Base-by-base conservation (phyloP, 306 rosid genomes). In the Inga laurina region DNA sequence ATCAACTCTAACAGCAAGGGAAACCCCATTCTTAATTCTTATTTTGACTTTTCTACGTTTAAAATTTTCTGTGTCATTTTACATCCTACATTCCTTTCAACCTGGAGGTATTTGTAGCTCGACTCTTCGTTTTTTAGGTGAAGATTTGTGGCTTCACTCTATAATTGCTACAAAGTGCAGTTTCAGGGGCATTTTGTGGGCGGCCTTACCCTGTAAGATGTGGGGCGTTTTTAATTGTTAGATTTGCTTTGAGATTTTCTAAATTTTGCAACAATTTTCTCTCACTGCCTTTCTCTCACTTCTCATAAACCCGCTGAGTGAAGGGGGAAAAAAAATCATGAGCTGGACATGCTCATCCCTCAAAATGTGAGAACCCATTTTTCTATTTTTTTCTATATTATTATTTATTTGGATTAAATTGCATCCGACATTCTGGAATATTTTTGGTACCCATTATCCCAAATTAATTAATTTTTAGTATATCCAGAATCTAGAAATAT, bases 21-120 rank as follows among this genome's bases (percentile, higher is more conserved):
- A 87, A 81, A 78, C 83, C 81, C 79, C 89, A 77, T 85, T 88
- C 81, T 87, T 86, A 79, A 79, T 72, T 77, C 57, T 69, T 27
- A 79, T 86, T 82, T 82, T 79, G 16, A 32, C 84, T 35, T 82
- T 79, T 68, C 48, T 67, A 67, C 75, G 61, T 83, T 37, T 57
- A 13, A 44, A 37, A 70, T 77, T 69, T 34, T 82, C 74, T 76
- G 45, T 37, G 19, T 10, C 84, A 68, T 48, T 68, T 49, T 75
- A 39, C 54, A 56, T 45, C 66, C 57, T 1, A 49, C 61, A 15
- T 75, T 75, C 68, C 30, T 44, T 44, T 32, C 62, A 13, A 65
- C 48, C 5, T 41, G 5, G 43, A 19, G 15, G 34, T 5, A 13
- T 41, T 76, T 43, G 35, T 56, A n/a, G 49, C n/a, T 22, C 15